Percentiles rank a stretch among this genome's conserved stretches.
Conservation (phyloP, 306 rosid genomes). For the Quercus ilex region DNA sequence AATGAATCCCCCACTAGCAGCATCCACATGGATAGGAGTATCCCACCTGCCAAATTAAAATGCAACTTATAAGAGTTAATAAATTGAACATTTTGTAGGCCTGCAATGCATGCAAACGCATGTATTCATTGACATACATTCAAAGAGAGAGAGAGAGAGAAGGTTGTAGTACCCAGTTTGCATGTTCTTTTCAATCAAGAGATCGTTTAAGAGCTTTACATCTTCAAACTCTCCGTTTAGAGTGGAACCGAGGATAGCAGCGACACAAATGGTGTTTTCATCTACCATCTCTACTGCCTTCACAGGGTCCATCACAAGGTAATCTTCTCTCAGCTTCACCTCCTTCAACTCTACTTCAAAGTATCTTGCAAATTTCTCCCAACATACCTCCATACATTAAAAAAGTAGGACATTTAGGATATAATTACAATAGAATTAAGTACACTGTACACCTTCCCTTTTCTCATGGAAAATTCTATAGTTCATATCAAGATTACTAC, state of each 20-base stretch:
- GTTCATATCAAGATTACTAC: no score
- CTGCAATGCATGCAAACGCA: not conserved
- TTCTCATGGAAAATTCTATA: no score
- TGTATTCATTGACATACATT: not conserved
- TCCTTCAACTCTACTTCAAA: slow-evolving; percentile 93
- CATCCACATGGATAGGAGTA: slow-evolving; percentile 96
- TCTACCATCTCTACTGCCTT: slow-evolving; percentile 89
- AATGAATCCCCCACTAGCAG: slow-evolving; percentile 95
- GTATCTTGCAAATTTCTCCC: slow-evolving; percentile 99
- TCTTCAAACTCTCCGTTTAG: slow-evolving; percentile 95
- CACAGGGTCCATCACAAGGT: slow-evolving; percentile 76
- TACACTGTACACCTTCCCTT: no score
- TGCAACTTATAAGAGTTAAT: not conserved
- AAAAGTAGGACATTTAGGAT: not conserved
- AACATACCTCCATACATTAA: slow-evolving; percentile 58
- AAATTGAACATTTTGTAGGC: not conserved
- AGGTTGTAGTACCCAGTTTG: slow-evolving; percentile 59
- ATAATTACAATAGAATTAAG: no score
- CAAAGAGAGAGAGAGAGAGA: not conserved
- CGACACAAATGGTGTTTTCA: slow-evolving; percentile 93
- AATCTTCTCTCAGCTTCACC: slow-evolving; percentile 71
- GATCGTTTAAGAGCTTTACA: slow-evolving; percentile 79
- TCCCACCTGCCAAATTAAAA: slow-evolving; percentile 57
- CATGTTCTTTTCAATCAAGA: slow-evolving; percentile 59
- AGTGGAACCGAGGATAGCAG: slow-evolving; percentile 93